Percentiles rank a stretch among this genome's conserved stretches.
These are phyloP conservation scores for Sarcomyxa edulis DNA, from an alignment of 768 basidiomycete species.

Conservation along the genomic window DNA sequence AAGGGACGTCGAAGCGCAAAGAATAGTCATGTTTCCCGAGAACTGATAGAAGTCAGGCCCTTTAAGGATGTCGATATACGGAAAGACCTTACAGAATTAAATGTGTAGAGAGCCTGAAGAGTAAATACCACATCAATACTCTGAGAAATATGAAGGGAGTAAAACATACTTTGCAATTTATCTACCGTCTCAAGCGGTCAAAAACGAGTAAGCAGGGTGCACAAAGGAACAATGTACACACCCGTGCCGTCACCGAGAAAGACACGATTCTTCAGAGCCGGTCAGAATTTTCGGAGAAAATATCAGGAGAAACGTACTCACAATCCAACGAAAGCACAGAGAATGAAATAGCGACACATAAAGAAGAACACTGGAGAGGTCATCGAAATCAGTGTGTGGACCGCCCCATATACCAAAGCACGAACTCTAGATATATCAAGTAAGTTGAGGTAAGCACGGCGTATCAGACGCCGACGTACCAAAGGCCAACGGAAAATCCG, in stretches of 20 bases:
- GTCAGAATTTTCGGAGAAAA: not conserved
- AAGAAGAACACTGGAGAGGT: slow-evolving; percentile 51
- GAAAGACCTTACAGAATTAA: slow-evolving; percentile 49
- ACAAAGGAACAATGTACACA: slow-evolving; percentile 18
- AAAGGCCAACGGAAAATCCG: slow-evolving; percentile 66
- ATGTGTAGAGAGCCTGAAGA: slow-evolving; percentile 55
- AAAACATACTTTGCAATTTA: slow-evolving; percentile 52
- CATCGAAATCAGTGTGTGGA: not conserved
- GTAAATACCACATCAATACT: slow-evolving; percentile 2
- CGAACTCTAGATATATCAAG: slow-evolving; percentile 15
- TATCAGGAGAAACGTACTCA: slow-evolving; percentile 23
- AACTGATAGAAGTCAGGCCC: slow-evolving; percentile 30
- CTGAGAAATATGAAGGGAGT: not conserved
- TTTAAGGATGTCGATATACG: not conserved
- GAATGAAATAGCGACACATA: slow-evolving; percentile 65
- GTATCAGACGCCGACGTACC: slow-evolving; percentile 49
- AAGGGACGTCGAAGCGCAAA: slow-evolving; percentile 62
- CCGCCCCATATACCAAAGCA: not conserved
- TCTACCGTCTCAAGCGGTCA: too few species aligned
- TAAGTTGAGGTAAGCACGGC: not conserved
- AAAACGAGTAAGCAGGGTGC: not conserved
- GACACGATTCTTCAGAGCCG: slow-evolving; percentile 46
- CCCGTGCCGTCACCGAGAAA: slow-evolving; percentile 42
- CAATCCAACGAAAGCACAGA: slow-evolving; percentile 63
- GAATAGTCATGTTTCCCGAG: slow-evolving; percentile 61